Conservation (phyloP, 2,329 filamentous ascomycete species). For the Botrytis medusae region DNA sequence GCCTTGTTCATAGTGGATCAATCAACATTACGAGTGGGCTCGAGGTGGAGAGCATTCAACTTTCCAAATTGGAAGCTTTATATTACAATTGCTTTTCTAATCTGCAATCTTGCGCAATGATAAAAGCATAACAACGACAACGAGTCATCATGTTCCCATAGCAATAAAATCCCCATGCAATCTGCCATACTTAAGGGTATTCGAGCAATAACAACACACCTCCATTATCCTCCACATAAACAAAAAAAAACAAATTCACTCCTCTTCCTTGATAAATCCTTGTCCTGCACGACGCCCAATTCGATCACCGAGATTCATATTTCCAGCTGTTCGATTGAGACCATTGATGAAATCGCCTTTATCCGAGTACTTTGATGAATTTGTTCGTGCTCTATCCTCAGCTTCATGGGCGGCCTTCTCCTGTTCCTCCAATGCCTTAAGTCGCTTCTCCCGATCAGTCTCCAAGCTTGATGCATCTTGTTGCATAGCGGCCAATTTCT, state of each 20-base stretch:
- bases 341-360: constrained; percentile 64
- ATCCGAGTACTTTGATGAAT: constrained; percentile 60
- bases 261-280: constrained; percentile 48
- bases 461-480: constrained; percentile 69
- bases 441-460: constrained; percentile 63
- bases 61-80: background rate
- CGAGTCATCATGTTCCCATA: background rate
- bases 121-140: background rate
- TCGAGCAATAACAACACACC: background rate
- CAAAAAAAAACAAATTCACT: constrained; percentile 24
- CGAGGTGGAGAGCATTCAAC: constrained; percentile 2
- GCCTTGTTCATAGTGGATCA: background rate
- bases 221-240: constrained; percentile 1
- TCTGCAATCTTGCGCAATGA: constrained; percentile 9
- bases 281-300: constrained; percentile 49
- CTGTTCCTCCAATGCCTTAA: constrained; percentile 64
- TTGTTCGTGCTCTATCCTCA: constrained; percentile 62
- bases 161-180: background rate
- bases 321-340: constrained; percentile 59
- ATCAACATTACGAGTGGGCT: constrained; percentile 3
- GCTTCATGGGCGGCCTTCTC: constrained; percentile 65
- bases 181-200: background rate
- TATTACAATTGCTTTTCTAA: background rate
- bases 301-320: constrained; percentile 52
- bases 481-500: constrained; percentile 72